These are phyloP conservation scores for Mortierella antarctica DNA, from an alignment of 192 early-diverging fungal species.

Conservation along the genomic window DNA sequence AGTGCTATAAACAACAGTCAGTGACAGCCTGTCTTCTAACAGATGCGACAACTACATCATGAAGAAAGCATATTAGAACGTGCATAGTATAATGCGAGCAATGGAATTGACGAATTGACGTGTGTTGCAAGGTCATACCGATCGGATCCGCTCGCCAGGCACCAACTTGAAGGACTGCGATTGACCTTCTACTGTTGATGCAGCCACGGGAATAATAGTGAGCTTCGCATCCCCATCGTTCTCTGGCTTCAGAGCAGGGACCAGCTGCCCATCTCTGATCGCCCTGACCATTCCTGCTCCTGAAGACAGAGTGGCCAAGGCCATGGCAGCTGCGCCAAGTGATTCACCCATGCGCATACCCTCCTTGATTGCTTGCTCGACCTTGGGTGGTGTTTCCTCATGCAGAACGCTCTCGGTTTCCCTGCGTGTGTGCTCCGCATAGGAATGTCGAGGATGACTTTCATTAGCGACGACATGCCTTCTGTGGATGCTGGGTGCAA, in stretches of 20 bases:
- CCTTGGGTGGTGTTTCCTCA: not conserved
- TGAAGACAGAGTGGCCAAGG: conserved; percentile 35
- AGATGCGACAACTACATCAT: conserved; percentile 26
- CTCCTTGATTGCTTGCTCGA: not conserved
- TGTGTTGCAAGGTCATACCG: not conserved
- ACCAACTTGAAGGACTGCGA: too few species aligned
- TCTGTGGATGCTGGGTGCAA: not conserved
- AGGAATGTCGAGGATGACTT: not conserved
- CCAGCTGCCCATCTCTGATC: not conserved
- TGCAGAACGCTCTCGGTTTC: not conserved
- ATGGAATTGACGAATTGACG: not conserved
- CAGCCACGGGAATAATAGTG: not conserved
- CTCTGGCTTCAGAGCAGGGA: not conserved
- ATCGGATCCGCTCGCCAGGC: too few species aligned
- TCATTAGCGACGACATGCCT: not conserved
- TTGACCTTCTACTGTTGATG: not conserved
- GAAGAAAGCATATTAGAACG: not conserved
- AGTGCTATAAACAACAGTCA: not conserved
- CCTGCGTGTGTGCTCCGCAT: not conserved
- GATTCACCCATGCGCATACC: conserved; percentile 14
- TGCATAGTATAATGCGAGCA: not conserved
- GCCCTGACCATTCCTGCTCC: not conserved
- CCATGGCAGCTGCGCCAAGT: conserved; percentile 38
- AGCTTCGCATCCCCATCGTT: not conserved
- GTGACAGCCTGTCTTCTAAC: conserved; percentile 24